Percentiles rank a stretch among this genome's conserved stretches.
Conservation (phyloP, 2,329 filamentous ascomycete genomes). For the Penicillium italicum region DNA sequence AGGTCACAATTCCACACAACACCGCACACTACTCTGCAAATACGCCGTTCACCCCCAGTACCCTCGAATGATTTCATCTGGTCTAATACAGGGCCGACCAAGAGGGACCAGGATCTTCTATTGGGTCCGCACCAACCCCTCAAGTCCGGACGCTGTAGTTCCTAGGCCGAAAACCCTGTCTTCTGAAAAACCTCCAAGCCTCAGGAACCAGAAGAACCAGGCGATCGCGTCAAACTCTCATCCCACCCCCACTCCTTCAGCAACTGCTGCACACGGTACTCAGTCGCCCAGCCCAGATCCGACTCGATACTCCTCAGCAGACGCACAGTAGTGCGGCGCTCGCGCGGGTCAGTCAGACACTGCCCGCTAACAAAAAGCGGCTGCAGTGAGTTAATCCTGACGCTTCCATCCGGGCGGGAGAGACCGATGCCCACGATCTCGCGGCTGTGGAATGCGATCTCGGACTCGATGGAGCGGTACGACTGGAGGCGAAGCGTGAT, state of each 20-base stretch:
- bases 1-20: not conserved
- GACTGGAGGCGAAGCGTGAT: constrained; percentile 54
- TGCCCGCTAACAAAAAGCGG: constrained; percentile 62
- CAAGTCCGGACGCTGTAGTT: not conserved
- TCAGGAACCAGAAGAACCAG: constrained; percentile 11
- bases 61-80: not conserved
- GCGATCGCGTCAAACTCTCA: constrained; percentile 15
- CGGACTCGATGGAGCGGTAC: constrained; percentile 56
- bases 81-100: not conserved
- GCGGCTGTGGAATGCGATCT: constrained; percentile 56
- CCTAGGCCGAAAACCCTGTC: not conserved
- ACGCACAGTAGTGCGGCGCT: constrained; percentile 54
- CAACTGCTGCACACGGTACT: constrained; percentile 57
- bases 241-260: constrained; percentile 41
- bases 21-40: not conserved
- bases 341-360: constrained; percentile 53
- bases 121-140: not conserved
- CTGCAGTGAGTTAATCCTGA: constrained; percentile 59
- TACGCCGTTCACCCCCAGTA: not conserved
- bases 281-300: constrained; percentile 63
- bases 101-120: not conserved
- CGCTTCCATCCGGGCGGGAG: constrained; percentile 55
- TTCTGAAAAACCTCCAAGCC: not conserved
- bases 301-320: constrained; percentile 57
- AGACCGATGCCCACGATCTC: constrained; percentile 61